Conservation (phyloP, 192 early-diverging fungal species). For the Neocallimastix lanati region DNA sequence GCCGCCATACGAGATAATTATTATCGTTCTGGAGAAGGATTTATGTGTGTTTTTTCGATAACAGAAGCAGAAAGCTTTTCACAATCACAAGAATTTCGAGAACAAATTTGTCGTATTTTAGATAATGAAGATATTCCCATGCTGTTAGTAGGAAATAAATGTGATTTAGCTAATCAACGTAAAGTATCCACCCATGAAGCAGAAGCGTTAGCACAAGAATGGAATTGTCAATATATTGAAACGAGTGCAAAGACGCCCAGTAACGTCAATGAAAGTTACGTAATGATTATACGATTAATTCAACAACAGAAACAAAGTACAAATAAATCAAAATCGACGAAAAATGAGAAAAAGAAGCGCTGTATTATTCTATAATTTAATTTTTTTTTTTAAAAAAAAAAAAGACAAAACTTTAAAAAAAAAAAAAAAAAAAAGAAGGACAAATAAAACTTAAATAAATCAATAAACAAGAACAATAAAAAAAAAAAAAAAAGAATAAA, state of each 20-base stretch:
- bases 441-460: too few relatives aligned
- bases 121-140: slow-evolving; percentile 72
- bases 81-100: slow-evolving; percentile 57
- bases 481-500: too few relatives aligned
- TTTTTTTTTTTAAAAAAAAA: too few relatives aligned
- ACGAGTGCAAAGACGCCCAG: slow-evolving; percentile 56
- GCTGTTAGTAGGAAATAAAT: slow-evolving; percentile 67
- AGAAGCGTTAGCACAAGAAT: slow-evolving; percentile 33
- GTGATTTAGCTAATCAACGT: slow-evolving; percentile 34
- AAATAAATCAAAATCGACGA: too few relatives aligned
- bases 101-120: slow-evolving; percentile 67
- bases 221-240: slow-evolving; percentile 52
- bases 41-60: slow-evolving; percentile 67
- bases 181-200: slow-evolving; percentile 42
- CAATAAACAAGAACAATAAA: too few relatives aligned
- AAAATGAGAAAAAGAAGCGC: too few relatives aligned
- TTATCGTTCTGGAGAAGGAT: slow-evolving; percentile 23
- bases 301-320: too few relatives aligned
- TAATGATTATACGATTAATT: slow-evolving; percentile 37
- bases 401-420: too few relatives aligned
- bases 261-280: slow-evolving; percentile 65
- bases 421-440: too few relatives aligned
- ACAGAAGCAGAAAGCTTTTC: slow-evolving; percentile 61
- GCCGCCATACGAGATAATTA: slow-evolving; percentile 31
- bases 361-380: too few relatives aligned